Evolutionary conservation across 2,329 filamentous ascomycete genomes (phyloP), one percentile per base, ranked within the genome.

Genomic region (Colletotrichum musae): DNA sequence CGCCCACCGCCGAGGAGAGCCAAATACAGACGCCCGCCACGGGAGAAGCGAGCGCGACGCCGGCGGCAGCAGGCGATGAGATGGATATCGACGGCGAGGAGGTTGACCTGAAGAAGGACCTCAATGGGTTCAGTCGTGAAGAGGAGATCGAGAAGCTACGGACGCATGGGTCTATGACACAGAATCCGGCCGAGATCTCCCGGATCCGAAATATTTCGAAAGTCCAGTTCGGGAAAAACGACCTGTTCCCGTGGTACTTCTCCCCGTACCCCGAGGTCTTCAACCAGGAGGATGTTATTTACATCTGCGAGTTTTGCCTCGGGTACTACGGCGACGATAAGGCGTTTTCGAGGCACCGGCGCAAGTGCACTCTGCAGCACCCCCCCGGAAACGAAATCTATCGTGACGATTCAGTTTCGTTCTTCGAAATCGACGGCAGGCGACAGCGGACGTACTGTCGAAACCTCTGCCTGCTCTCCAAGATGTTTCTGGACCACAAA

Each of bases 331-430:
- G 92, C 71, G 91, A 95, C 76, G 84, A 91, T 66, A 93, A 93
- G 72, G 91, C 94, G 5, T 99, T 98, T 75, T 86, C 88, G 58
- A 90, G 96, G 36, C 96, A 99, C 78, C 91, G 96, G 45, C 84
- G 88, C 54, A 99, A 99, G 84, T 99, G 96, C 81, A 93, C 92
- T 1, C 83, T 99, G 41, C 90, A 94, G 65, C 96, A 99, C 75
- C 96, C 96, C 0, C 96, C 96, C 0, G 96, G 96, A 28, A 99
- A 99, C 80, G 97, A 99, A 79, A 97, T 99, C 71, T 99, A 99
- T 79, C 93, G 96, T 61, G 95, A 99, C 77, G 93, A 95, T 50
- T 93, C 93, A 70, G 91, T 98, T 1, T 97, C 94, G 0, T 98
- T 99, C 74, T 99, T 97, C 77, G 96, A 99, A 79, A 97, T 99